phyloP scores from a whole-genome alignment of 192 early-diverging fungal species.

The Entomortierella chlamydospora region DNA sequence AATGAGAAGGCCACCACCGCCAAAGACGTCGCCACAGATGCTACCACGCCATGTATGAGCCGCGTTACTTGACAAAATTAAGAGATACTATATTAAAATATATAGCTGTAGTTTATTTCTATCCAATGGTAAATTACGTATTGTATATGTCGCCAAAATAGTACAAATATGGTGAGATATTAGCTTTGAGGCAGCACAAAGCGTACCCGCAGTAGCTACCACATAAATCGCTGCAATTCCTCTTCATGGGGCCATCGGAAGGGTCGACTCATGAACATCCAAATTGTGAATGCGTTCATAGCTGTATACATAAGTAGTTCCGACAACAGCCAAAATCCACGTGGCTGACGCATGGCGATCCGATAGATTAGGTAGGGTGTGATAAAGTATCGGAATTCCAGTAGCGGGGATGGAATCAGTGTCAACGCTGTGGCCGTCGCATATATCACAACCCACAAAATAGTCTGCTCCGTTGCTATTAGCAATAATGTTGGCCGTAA shows the following conservation, averaged over 20 bases:
- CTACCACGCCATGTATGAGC: slow-evolving; percentile 44
- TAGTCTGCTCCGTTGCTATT: slow-evolving; percentile 54
- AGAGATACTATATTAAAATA: too few relatives aligned
- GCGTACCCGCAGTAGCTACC: slow-evolving; percentile 73
- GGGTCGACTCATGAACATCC: slow-evolving; percentile 78
- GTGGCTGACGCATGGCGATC: slow-evolving; percentile 66
- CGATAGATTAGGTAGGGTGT: slow-evolving; percentile 84
- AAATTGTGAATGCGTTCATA: slow-evolving; percentile 77
- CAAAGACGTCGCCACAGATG: slow-evolving; percentile 38
- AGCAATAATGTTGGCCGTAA: background rate
- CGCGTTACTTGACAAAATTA: too few relatives aligned
- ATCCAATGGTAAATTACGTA: too few relatives aligned
- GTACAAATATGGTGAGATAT: too few relatives aligned
- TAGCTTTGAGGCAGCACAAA: too few relatives aligned
- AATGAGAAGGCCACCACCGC: slow-evolving; percentile 65
- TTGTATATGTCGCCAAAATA: too few relatives aligned
- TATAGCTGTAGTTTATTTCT: too few relatives aligned
- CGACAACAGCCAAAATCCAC: slow-evolving; percentile 32
- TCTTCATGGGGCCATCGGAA: slow-evolving; percentile 83
- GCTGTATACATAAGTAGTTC: slow-evolving; percentile 62
- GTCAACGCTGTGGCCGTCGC: slow-evolving; percentile 64
- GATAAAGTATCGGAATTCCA: slow-evolving; percentile 97
- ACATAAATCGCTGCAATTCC: slow-evolving; percentile 90
- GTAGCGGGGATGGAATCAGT: slow-evolving; percentile 89
- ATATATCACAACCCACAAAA: slow-evolving; percentile 70